phyloP scores from a whole-genome alignment of 1,284 basidiomycete species.

The Rhodotorula sp. region DNA sequence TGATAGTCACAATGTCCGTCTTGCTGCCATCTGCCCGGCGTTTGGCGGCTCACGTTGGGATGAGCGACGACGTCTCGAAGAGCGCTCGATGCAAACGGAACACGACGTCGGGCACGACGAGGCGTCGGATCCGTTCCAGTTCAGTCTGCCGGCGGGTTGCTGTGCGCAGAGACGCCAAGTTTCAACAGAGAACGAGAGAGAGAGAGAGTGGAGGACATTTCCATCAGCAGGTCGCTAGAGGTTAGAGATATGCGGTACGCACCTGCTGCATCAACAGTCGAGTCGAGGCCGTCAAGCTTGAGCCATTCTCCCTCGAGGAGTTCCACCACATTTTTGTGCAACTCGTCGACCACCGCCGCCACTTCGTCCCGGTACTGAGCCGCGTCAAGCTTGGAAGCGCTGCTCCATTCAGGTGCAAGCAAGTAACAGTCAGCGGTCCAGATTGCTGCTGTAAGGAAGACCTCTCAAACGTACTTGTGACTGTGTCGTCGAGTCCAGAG shows the following conservation, averaged over 20 bases:
- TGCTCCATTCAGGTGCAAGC: background rate
- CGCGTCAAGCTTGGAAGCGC: slow-evolving; percentile 23
- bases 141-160: slow-evolving; percentile 65
- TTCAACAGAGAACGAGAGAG: too few relatives aligned
- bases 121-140: slow-evolving; percentile 74
- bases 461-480: slow-evolving; percentile 41
- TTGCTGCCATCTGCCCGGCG: background rate
- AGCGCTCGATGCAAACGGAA: slow-evolving; percentile 77
- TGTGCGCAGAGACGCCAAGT: slow-evolving; percentile 35
- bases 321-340: slow-evolving; percentile 49
- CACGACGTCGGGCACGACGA: slow-evolving; percentile 87
- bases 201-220: too few relatives aligned
- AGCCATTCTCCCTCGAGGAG: slow-evolving; percentile 56
- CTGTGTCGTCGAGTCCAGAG: slow-evolving; percentile 53
- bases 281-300: slow-evolving; percentile 46
- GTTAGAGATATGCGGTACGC: background rate
- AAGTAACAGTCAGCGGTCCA: slow-evolving; percentile 27
- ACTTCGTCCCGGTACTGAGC: slow-evolving; percentile 26
- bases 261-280: slow-evolving; percentile 17
- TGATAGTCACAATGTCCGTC: background rate
- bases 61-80: slow-evolving; percentile 61
- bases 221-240: too few relatives aligned
- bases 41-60: slow-evolving; percentile 64
- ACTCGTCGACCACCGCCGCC: slow-evolving; percentile 48
- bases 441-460: slow-evolving; percentile 1